These are phyloP conservation scores for Trichocladium uniseriatum DNA, from an alignment of 495 filamentous ascomycete genomes.

Conservation along the genomic window DNA sequence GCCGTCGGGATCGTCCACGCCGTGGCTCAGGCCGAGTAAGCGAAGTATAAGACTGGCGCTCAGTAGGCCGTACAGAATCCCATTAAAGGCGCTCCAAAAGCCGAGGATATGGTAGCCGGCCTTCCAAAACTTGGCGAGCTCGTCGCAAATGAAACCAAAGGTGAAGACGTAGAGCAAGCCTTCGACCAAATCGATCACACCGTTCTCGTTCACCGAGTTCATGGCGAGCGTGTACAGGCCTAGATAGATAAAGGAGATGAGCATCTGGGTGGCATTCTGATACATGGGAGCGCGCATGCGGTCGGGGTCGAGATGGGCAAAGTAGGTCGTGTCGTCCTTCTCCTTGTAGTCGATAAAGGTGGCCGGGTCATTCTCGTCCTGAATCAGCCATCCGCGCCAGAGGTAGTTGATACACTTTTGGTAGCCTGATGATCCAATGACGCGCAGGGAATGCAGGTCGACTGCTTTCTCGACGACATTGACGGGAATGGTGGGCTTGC, in stretches of 20 bases:
- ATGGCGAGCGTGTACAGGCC: slow-evolving; percentile 81
- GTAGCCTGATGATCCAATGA: slow-evolving; percentile 89
- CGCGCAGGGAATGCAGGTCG: slow-evolving; percentile 76
- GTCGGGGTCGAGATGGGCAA: slow-evolving; percentile 80
- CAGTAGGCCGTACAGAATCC: slow-evolving; percentile 67
- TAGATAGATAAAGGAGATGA: slow-evolving; percentile 73
- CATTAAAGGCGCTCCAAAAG: slow-evolving; percentile 95
- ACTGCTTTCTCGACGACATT: slow-evolving; percentile 90
- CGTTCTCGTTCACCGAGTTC: slow-evolving; percentile 69
- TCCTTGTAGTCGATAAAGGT: slow-evolving; percentile 76
- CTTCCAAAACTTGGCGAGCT: slow-evolving; percentile 81
- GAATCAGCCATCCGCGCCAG: slow-evolving; percentile 93
- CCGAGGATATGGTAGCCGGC: slow-evolving; percentile 78
- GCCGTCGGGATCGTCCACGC: slow-evolving; percentile 33
- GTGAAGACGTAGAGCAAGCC: slow-evolving; percentile 83
- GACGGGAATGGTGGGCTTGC: slow-evolving; percentile 57
- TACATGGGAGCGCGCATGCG: slow-evolving; percentile 87
- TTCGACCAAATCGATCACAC: slow-evolving; percentile 81
- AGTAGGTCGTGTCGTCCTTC: slow-evolving; percentile 63
- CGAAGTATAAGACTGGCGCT: slow-evolving; percentile 66
- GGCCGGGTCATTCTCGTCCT: slow-evolving; percentile 80
- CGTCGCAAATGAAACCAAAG: slow-evolving; percentile 84
- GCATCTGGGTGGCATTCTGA: slow-evolving; percentile 80
- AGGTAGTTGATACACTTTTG: slow-evolving; percentile 86
- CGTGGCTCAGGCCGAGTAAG: slow-evolving; percentile 63